A percentile compares a stretch with the other conserved stretches of the same genome.
phyloP scores from a whole-genome alignment of 139 green algal species.

The Chlorella sorokiniana region DNA sequence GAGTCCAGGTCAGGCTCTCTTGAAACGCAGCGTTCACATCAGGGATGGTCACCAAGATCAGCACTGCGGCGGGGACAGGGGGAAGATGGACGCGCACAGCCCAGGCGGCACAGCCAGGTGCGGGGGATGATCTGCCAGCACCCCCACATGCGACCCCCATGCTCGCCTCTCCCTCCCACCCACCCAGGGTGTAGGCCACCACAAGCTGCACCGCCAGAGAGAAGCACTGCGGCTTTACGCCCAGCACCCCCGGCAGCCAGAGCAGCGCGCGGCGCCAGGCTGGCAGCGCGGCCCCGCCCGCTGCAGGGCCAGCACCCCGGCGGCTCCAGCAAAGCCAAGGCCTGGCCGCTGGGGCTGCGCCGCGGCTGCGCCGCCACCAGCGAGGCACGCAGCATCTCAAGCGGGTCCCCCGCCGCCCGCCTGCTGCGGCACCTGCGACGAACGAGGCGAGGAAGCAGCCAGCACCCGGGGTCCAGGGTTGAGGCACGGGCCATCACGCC shows the following conservation, averaged over 20 bases:
- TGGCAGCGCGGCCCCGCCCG: neutral
- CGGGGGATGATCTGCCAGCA: neutral
- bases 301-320: neutral
- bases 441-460: neutral
- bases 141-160: neutral
- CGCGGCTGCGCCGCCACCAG: conserved; percentile 17
- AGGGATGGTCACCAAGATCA: conserved; percentile 11
- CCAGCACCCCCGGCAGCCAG: neutral
- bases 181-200: conserved; percentile 20
- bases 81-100: neutral
- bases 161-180: neutral
- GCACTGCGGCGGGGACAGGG: neutral
- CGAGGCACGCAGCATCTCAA: conserved; percentile 17
- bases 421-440: conserved; percentile 17
- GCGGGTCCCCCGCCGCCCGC: neutral
- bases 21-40: neutral
- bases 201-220: conserved; percentile 13
- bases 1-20: neutral
- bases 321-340: neutral
- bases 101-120: neutral
- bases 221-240: neutral
- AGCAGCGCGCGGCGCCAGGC: neutral
- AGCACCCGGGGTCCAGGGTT: neutral
- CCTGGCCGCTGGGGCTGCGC: neutral
- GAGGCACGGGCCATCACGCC: neutral